Evolutionary conservation across 1,139 yeast species (phyloP), one percentile per base, ranked within the genome.

Genomic region (Yamadazyma atmosphaerica): DNA sequence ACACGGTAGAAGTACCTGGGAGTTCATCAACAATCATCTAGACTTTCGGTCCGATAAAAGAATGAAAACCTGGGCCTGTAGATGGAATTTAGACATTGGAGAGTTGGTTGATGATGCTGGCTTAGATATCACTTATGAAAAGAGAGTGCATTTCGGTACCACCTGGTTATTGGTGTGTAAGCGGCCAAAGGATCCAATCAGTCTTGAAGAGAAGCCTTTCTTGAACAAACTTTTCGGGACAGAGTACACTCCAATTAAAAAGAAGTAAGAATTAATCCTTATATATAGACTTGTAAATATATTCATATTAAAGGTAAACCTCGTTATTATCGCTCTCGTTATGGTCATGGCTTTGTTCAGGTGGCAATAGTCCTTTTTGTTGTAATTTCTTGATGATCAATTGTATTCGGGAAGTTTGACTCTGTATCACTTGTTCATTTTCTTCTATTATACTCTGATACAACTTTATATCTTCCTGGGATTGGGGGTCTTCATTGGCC

Each of bases 11-110:
- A 86, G 96, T 42, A 73, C 79, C 1, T 87, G 83, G 68, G 83
- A 80, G 36, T 79, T 84, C 42, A 75, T 92, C 48, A 92, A 94
- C 60, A 77, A 81, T 32, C 81, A 86, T 44, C 71, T 92, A 61
- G 98, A 92, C 60, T 79, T 80, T 47, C 74, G 94, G 48, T 90
- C 96, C 6, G 89, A 81, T 40, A 77, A 80, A 49, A 83, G 97
- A 63, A 79, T 90, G 68, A 77, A 85, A 47, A 82, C 85, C 10
- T 92, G 98, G 98, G 98, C 97, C 3, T 92, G 98, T 63, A 72
- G 98, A 55, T 92, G 98, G 97, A 92, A 92, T 55, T 69, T 92
- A 47, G 98, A 92, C 56, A 87, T 92, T 49, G 95, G 89, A 24
- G 92, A 83, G 51, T 72, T 92, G 38, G 73, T 92, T 22, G 90